Conservation (phyloP, 2,329 filamentous ascomycete species). For the Madurella mycetomatis region DNA sequence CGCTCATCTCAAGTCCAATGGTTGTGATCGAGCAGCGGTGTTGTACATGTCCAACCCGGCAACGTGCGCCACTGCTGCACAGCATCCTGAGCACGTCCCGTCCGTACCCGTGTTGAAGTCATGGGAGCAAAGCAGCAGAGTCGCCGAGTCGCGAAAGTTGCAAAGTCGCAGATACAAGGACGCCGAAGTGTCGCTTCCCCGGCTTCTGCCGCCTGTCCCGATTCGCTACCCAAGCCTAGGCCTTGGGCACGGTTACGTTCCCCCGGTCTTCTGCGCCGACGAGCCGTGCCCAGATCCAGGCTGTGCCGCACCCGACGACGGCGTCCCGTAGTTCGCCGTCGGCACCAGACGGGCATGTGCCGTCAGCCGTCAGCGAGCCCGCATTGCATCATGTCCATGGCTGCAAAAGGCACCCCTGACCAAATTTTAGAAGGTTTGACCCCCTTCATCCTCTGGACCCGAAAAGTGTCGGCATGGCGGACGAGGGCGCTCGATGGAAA, state of each 20-base stretch:
- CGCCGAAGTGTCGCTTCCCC: not conserved
- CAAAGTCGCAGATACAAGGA: no score
- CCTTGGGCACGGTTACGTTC: slow-evolving; percentile 5
- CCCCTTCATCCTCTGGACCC: not conserved
- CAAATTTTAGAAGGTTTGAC: not conserved
- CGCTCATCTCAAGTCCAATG: not conserved
- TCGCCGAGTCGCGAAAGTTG: not conserved
- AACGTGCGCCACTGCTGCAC: slow-evolving; percentile 19
- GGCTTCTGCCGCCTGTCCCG: slow-evolving; percentile 13
- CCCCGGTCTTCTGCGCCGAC: slow-evolving; percentile 4
- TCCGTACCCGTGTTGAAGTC: not conserved
- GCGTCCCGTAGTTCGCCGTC: slow-evolving; percentile 5
- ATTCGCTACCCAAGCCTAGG: slow-evolving; percentile 7
- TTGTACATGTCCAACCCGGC: slow-evolving; percentile 6
- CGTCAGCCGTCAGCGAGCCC: slow-evolving; percentile 7
- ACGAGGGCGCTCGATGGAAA: not conserved
- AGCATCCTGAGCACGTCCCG: not conserved
- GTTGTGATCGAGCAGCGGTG: not conserved
- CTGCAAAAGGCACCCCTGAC: slow-evolving; percentile 1
- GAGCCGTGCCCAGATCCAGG: not conserved
- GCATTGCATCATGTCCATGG: slow-evolving; percentile 2
- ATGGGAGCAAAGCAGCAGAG: not conserved
- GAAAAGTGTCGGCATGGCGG: not conserved
- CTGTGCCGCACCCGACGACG: slow-evolving; percentile 8
- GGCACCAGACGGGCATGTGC: slow-evolving; percentile 14